A percentile compares a stretch with the other conserved stretches of the same genome.
Evolutionary conservation across 23 red algal genomes (phyloP).

Genomic region (Gracilaria caudata): DNA sequence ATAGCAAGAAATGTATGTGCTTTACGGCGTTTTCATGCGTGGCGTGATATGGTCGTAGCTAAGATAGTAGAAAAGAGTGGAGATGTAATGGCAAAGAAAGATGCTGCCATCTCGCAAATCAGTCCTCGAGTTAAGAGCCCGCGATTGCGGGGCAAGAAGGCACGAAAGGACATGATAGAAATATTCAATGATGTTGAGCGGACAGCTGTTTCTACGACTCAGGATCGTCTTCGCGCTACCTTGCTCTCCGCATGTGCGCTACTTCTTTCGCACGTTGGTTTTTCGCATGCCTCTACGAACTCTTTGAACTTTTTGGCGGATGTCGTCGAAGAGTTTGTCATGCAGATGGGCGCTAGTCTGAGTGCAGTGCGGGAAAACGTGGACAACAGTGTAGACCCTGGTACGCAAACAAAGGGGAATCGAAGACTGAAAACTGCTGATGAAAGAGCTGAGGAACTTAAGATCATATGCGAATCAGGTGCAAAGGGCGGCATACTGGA

Average conservation of each 20-base stretch:
- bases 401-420: background rate
- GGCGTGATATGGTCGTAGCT: background rate
- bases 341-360: constrained; percentile 29
- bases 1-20: background rate
- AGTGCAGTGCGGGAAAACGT: constrained; percentile 31
- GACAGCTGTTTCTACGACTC: background rate
- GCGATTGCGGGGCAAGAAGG: background rate
- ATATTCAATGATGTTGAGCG: constrained; percentile 24
- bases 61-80: background rate
- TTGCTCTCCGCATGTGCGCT: constrained; percentile 14
- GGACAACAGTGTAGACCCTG: background rate
- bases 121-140: background rate
- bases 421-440: constrained; percentile 11
- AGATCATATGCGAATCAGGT: constrained; percentile 48
- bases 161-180: constrained; percentile 12
- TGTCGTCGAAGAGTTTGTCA: constrained; percentile 50
- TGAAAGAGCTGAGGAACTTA: constrained; percentile 4
- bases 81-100: background rate
- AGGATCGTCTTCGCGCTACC: constrained; percentile 20
- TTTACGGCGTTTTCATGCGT: constrained; percentile 3
- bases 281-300: constrained; percentile 38
- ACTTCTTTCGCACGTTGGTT: constrained; percentile 33
- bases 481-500: constrained; percentile 20
- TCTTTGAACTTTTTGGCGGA: constrained; percentile 47
- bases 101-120: background rate